These are phyloP conservation scores for Beauveria medogensis DNA, from an alignment of 2,329 filamentous ascomycete species.

Conservation along the genomic window DNA sequence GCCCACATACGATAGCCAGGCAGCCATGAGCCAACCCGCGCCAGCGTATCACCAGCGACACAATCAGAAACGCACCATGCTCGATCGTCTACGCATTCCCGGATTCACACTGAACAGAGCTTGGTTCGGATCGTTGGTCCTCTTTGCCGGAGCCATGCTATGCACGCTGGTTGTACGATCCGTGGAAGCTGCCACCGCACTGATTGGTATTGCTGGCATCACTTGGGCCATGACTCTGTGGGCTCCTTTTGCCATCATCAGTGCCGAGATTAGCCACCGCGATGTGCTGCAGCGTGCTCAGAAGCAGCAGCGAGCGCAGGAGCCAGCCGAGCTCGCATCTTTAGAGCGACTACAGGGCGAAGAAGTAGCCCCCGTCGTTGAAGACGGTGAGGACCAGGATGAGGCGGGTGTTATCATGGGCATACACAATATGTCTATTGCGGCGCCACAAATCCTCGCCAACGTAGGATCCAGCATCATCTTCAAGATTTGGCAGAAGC, in stretches of 20 bases:
- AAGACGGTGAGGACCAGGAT: constrained; percentile 55
- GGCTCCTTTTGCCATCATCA: constrained; percentile 94
- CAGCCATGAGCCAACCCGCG: constrained; percentile 19
- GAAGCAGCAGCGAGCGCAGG: constrained; percentile 17
- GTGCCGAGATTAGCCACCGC: constrained; percentile 78
- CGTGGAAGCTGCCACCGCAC: constrained; percentile 61
- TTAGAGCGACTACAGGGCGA: background rate
- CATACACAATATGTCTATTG: constrained; percentile 92
- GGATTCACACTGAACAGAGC: constrained; percentile 80
- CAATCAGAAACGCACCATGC: constrained; percentile 31
- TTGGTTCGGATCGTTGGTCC: constrained; percentile 78
- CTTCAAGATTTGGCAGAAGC: constrained; percentile 81
- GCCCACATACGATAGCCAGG: constrained; percentile 59
- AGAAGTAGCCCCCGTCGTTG: constrained; percentile 8
- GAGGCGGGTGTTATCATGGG: constrained; percentile 87
- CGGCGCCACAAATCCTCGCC: constrained; percentile 83
- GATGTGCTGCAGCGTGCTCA: constrained; percentile 49
- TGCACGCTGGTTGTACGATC: constrained; percentile 71
- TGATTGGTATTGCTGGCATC: constrained; percentile 77
- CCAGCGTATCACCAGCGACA: constrained; percentile 19
- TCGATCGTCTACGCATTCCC: constrained; percentile 64
- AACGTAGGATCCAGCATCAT: constrained; percentile 77
- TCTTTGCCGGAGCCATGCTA: constrained; percentile 77
- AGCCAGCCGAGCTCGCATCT: background rate
- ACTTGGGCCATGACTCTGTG: constrained; percentile 90